Evolutionary conservation across 768 basidiomycete species (phyloP), one percentile per base, ranked within the genome.

Genomic region (Rhizopogon vulgaris): DNA sequence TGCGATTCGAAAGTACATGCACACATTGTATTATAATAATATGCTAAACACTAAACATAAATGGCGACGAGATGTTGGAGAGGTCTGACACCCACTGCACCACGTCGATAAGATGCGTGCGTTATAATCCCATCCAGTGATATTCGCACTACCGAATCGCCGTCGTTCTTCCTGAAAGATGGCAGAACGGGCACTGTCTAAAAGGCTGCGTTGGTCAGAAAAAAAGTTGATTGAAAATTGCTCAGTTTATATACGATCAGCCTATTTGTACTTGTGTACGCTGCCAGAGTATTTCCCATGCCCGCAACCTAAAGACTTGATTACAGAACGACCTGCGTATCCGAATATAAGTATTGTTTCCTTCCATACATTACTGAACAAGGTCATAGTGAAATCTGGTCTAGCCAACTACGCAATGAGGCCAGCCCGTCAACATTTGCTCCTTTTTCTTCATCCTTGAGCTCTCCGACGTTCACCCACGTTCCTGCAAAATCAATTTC

Each of bases 141-240:
- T 83, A 78, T 85, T 68, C 83, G 83, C 84, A 77, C 62, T 52
- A 76, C 83, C 75, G 72, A 80, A 85, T 85, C 83, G 80, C 83
- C 83, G 6, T 70, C 79, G 76, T 68, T 74, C 75, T 60, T 60
- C 71, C 69, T 79, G 54, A 55, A 54, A 49, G 52, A 61, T 53
- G 64, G 63, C 66, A 69, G 76, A 75, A 72, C 76, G 78, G 83
- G 83, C 77, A 85, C 83, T 85, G 83, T 85, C 84, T 84, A 78
- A 63, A 66, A 76, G 80, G 82, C 68, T 74, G 83, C 83, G 79
- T 71, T 65, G 52, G 53, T 38, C n/a, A 40, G 53, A 45, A 51
- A 48, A 45, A 52, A 49, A 28, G 0, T 24, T 9, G 17, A 3
- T 15, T 11, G 27, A 37, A 32, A 48, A 49, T 18, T 11, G 17